Evolutionary conservation across 768 basidiomycete species (phyloP), one percentile per base, ranked within the genome.

Genomic region (Mycena rebaudengoi): DNA sequence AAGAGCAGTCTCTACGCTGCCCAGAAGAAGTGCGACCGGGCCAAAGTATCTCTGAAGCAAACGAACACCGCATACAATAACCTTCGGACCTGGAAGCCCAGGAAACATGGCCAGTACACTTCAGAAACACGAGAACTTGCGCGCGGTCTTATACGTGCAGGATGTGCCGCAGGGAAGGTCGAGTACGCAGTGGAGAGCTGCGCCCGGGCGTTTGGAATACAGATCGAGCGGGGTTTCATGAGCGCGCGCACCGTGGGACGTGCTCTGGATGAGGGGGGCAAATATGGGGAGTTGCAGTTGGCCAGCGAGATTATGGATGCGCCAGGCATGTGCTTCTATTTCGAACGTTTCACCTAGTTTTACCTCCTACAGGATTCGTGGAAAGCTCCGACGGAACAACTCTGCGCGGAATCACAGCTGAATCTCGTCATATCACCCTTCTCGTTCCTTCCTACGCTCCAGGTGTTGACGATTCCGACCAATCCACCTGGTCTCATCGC

Each of bases 191-290:
- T 44, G 16, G 25, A 55, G 40, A 29, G 26, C 13, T 55, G 39
- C 35, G 53, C 39, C 3, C 20, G 16, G 10, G 41, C 53, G 5
- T 33, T 52, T 25, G 59, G 59, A 8, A 44, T 60, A n/a, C 6
- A 26, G 21, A 39, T 60, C n/a, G 12, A 18, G 21, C 44, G 48
- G 33, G 2, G 40, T 6, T 55, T 55, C 35, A 66, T 69, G 61
- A 64, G 62, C 40, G 33, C 62, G 21, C 64, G 62, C 10, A 66
- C 60, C 1, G 64, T 68, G 4, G 48, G 39, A 3, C 49, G 69
- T n/a, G 45, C 29, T 0, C 29, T 66, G 2, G 45, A 52, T 21
- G 69, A 68, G 48, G 69, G 69, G n/a, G n/a, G n/a, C n/a, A n/a
- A n/a, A n/a, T n/a, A n/a, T n/a, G n/a, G n/a, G n/a, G n/a, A n/a